Evolutionary conservation across 768 basidiomycete species (phyloP).

Genomic region (Serpula lacrymans): DNA sequence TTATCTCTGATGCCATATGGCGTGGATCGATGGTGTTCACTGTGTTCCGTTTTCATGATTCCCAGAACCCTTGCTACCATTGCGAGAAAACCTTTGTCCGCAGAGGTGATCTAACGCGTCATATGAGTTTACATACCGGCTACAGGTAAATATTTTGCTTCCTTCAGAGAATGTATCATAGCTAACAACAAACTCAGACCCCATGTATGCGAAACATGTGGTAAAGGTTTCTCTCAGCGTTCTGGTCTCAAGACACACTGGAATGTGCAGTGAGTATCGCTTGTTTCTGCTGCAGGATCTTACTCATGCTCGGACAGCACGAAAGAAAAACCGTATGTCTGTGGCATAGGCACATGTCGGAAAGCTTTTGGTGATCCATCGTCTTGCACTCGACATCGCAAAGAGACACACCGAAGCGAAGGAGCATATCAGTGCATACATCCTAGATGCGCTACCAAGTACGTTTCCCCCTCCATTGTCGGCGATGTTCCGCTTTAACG

Average conservation of each 20-base stretch:
- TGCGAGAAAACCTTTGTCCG: slow-evolving; percentile 53
- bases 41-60: neutral
- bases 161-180: neutral
- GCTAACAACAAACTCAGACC: slow-evolving; percentile 35
- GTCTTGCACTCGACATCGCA: slow-evolving; percentile 61
- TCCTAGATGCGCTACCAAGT: slow-evolving; percentile 47
- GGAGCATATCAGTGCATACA: slow-evolving; percentile 45
- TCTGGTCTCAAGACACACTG: slow-evolving; percentile 60
- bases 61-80: slow-evolving; percentile 35
- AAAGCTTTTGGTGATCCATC: slow-evolving; percentile 67
- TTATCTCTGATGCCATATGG: neutral
- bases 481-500: neutral
- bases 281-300: neutral
- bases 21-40: slow-evolving; percentile 1
- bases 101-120: slow-evolving; percentile 60
- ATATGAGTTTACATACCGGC: slow-evolving; percentile 47
- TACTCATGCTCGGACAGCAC: slow-evolving; percentile 35
- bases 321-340: slow-evolving; percentile 47
- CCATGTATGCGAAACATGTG: slow-evolving; percentile 48
- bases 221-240: slow-evolving; percentile 54
- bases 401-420: slow-evolving; percentile 49
- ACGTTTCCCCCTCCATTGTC: slow-evolving; percentile 10
- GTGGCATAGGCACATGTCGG: slow-evolving; percentile 43
- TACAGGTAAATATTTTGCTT: slow-evolving; percentile 40
- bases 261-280: slow-evolving; percentile 59